Percentiles rank a stretch among this genome's conserved stretches.
These are phyloP conservation scores for Neocallimastix lanati DNA, from an alignment of 192 early-diverging fungal genomes.

Conservation along the genomic window DNA sequence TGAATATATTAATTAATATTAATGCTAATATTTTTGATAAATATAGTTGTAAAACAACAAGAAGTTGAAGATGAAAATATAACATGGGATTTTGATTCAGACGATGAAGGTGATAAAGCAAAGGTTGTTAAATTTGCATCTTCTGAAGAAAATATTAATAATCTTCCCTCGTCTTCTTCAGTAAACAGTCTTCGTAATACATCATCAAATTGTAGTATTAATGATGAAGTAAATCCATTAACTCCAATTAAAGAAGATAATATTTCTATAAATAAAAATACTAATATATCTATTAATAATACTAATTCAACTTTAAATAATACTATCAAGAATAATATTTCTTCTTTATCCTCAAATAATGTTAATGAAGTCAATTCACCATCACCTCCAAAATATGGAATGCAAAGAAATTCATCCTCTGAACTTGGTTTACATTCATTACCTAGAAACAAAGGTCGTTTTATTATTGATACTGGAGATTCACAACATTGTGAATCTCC, in stretches of 20 bases:
- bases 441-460: too few relatives aligned
- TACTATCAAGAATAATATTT: background rate
- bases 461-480: background rate
- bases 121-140: background rate
- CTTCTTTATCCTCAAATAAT: background rate
- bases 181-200: background rate
- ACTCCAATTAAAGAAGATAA: background rate
- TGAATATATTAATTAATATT: too few relatives aligned
- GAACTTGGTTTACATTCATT: too few relatives aligned
- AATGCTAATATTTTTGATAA: too few relatives aligned
- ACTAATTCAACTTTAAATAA: background rate
- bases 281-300: background rate
- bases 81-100: background rate
- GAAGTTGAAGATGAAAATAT: background rate
- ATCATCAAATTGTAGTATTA: too few relatives aligned
- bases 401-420: background rate
- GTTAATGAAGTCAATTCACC: background rate
- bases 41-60: background rate
- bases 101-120: background rate
- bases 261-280: background rate
- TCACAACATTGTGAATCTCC: background rate
- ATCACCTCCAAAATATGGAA: background rate
- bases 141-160: background rate
- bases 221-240: background rate
- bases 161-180: background rate